Base-by-base conservation (phyloP, 129 eudicot species). In the Flaveria linearis region DNA sequence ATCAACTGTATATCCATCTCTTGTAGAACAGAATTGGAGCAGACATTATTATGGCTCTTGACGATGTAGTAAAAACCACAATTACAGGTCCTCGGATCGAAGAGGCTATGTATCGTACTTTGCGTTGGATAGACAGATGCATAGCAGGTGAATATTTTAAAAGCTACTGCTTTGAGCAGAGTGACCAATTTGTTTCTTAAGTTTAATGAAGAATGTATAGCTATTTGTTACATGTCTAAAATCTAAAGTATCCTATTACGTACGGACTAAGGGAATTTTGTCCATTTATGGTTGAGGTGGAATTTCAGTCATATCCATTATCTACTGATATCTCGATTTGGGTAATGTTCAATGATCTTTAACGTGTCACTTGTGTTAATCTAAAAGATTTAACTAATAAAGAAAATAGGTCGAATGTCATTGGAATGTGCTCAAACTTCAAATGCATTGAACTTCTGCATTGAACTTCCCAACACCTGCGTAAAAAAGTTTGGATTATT, bases 51-150 rank as follows among this genome's bases (percentile, higher is more conserved):
- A 93, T 93, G 98, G 98, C 97, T 56, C 97, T 93, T 80, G 98
- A 93, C 69, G 98, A 93, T 88, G 98, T 93, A 25, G 97, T 93
- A 68, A 93, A 76, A 84, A 93, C 98, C 76, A 93, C 98, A 72
- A 93, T 85, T 67, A 93, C 95, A 36, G 98, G 97, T 69, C 97
- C 98, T 55, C 82, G 98, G 18, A 89, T 93, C 77, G 88, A 93
- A 82, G 98, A 93, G 85, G 98, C 98, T 30, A 93, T 90, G 98
- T 78, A 93, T 80, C 96, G 98, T 41, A 90, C 98, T 72, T 82
- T 93, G 47, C 97, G 97, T 58, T 91, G 97, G 97, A 90, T 93
- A 78, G 98, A 93, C 86, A 91, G 98, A 82, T 93, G 98, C 81
- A 93, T 93, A 66, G 86, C 87, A 91, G 98, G 96, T 91, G 77